Percentiles rank a stretch among this genome's conserved stretches.
Evolutionary conservation across 1,284 basidiomycete species (phyloP).

Genomic region (Puccinia triticina): DNA sequence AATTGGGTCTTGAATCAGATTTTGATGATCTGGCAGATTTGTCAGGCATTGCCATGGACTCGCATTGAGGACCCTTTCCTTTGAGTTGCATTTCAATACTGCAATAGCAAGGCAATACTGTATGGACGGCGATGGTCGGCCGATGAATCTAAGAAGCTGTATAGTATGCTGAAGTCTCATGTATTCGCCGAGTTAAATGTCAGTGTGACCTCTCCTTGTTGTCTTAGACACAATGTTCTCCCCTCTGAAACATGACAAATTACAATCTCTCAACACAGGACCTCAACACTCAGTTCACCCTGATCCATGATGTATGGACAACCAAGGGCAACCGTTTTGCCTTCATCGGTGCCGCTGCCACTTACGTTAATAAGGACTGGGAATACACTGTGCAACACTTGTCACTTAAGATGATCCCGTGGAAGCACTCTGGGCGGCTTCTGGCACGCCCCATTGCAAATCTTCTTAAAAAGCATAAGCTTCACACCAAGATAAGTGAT

Average conservation of each 20-base stretch:
- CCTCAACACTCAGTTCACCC: too few species aligned
- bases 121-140: background rate
- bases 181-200: background rate
- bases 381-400: background rate
- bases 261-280: too few species aligned
- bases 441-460: background rate
- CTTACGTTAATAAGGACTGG: background rate
- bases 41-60: background rate
- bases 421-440: background rate
- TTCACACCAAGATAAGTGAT: background rate
- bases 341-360: background rate
- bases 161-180: background rate
- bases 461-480: background rate
- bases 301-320: too few species aligned
- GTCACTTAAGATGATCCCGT: slow-evolving; percentile 1
- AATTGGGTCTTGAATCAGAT: too few species aligned
- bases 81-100: background rate
- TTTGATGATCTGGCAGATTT: slow-evolving; percentile 11
- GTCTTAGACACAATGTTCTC: background rate
- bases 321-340: slow-evolving; percentile 13
- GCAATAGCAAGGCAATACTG: background rate
- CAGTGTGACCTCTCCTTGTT: background rate
- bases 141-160: background rate
- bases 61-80: slow-evolving; percentile 20
- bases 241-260: too few species aligned